Conservation (phyloP, 192 early-diverging fungal species). For the Haplosporangium gracile region DNA sequence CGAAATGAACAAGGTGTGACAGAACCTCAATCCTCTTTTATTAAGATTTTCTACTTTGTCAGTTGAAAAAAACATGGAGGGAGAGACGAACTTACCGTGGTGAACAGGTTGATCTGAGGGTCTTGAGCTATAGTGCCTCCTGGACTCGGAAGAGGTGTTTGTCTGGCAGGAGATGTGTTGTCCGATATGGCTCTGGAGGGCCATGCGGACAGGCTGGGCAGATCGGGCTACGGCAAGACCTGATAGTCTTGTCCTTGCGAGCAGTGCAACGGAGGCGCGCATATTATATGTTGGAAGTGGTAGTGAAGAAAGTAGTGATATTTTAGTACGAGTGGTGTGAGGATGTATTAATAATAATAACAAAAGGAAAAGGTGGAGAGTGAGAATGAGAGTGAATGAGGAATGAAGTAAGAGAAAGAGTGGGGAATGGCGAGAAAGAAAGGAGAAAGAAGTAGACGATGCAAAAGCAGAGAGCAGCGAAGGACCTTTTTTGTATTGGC, state of each 20-base stretch:
- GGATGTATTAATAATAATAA: not conserved
- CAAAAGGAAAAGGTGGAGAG: not conserved
- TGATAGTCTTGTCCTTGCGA: conserved; percentile 1
- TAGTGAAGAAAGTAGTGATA: not conserved
- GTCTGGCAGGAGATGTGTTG: not conserved
- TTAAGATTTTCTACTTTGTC: not conserved
- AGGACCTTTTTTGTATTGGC: not conserved
- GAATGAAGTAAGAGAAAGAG: not conserved
- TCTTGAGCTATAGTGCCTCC: conserved; percentile 21
- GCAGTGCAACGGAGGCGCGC: not conserved
- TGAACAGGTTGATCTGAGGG: conserved; percentile 20
- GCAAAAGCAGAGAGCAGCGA: not conserved
- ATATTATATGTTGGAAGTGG: not conserved
- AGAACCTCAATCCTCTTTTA: conserved; percentile 9
- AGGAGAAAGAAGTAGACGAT: not conserved
- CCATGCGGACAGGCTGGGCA: conserved; percentile 5
- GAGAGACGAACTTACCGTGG: conserved; percentile 14
- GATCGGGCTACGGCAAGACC: not conserved
- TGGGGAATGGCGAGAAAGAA: not conserved
- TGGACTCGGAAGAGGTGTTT: not conserved
- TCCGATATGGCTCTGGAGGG: not conserved
- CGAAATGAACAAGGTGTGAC: not conserved
- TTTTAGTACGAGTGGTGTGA: not conserved
- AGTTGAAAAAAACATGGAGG: not conserved
- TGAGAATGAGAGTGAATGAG: not conserved